Base-by-base conservation (phyloP, 2,329 filamentous ascomycete genomes). In the Colletotrichum gloeosporioides region DNA sequence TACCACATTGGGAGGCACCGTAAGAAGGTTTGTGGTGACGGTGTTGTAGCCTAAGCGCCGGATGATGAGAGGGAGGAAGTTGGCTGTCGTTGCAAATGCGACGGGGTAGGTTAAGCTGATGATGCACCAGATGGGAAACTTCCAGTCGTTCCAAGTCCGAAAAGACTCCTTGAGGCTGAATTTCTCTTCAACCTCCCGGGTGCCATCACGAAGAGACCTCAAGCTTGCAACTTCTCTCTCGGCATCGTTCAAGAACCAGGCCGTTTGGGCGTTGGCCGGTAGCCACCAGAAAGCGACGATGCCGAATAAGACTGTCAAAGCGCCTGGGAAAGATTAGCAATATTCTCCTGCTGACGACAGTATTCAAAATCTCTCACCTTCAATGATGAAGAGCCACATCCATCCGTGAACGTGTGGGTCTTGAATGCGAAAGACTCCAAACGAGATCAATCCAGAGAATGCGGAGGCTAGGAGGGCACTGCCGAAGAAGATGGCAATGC, bases 61-160 rank as follows among this genome's bases (percentile, higher is more conserved):
- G 9, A 89, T 84, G 64, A 89, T 88, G 59, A 88, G 82, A 1
- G 88, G 88, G 16, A 89, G 85, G 79, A 89, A 89, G 72, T 88
- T 88, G 83, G 87, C 25, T 8, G 67, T 74, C 2, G 67, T 74
- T 1, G 85, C 81, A 78, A 88, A 89, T 1, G 87, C 87, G 3
- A 89, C 87, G 0, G 87, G 86, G 71, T 89, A 89, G 0, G 87
- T 88, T 78, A 89, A 86, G 6, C 83, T 81, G 70, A 89, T 87
- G 44, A 88, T 78, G 72, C 84, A 86, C 86, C 86, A 88, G 1
- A 86, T 78, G 1, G 84, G 80, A 65, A 89, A 86, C 72, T 86
- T 69, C 64, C 64, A 73, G 25, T 69, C 64, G 53, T 81, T 84
- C 86, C 86, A 89, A 4, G 82, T 83, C 25, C 80, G 80, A 77